Evolutionary conservation across 441 rosid species (phyloP), one percentile per base, ranked within the genome.

Genomic region (Brassica balearica): DNA sequence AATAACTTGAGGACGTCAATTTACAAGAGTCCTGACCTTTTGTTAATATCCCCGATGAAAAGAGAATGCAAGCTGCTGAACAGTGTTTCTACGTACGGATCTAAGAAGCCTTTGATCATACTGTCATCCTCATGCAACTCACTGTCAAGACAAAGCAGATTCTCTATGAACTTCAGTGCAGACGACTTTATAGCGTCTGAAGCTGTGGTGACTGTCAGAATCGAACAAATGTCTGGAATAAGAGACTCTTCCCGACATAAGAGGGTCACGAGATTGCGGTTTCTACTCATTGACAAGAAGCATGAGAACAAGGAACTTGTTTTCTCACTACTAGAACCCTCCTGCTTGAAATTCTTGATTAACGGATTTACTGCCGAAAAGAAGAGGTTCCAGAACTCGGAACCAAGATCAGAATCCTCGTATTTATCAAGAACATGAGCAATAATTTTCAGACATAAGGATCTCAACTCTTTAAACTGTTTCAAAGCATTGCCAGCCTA

Each of bases 251-350:
- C 94, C 86, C 97, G 86, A 76, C 74, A 80, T 77, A 96, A 79
- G 68, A 88, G 84, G 14, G 89, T 72, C 17, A 91, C 88, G 3
- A 92, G 94, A 66, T 82, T 81, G 80, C 68, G 85, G 86, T 91
- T 90, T 82, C 83, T 86, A 82, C 98, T 96, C 98, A 96, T 96
- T 15, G 98, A 91, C 87, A 92, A 75, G 86, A 96, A 93, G 87
- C 94, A 91, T 58, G 92, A 92, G 78, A 96, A 92, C 77, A 96
- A 82, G 17, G 98, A 88, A 79, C 98, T 96, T 46, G 98, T 95
- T 84, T 88, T 96, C 88, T 89, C 93, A 68, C 99, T 96, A 80
- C 98, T 96, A 75, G 98, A 88, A 77, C 98, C 95, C 82, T 93
- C 97, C 80, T 87, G 91, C 89, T 90, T 93, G 85, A 96, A 94